These are phyloP conservation scores for Fusarium austroafricanum DNA, from an alignment of 2,329 filamentous ascomycete genomes.

Conservation along the genomic window DNA sequence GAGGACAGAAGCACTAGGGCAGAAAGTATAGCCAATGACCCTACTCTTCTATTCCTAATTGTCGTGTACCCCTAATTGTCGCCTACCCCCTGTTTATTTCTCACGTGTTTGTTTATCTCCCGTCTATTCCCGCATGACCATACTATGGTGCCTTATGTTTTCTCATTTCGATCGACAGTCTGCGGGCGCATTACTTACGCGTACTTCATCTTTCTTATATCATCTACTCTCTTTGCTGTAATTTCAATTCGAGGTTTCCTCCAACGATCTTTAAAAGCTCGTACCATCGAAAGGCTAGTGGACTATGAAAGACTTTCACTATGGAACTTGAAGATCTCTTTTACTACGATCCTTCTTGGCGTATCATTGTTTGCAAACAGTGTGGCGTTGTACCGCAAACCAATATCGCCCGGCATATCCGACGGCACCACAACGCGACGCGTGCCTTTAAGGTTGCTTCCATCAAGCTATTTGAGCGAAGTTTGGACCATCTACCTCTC, in stretches of 20 bases:
- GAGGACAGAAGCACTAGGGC: too few species aligned
- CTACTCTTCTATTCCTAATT: background rate
- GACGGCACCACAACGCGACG: background rate
- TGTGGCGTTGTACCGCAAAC: too few species aligned
- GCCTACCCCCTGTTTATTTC: background rate
- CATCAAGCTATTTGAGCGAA: background rate
- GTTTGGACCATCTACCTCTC: background rate
- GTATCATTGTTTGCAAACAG: background rate
- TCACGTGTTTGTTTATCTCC: too few species aligned
- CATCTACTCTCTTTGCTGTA: background rate
- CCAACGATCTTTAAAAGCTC: background rate
- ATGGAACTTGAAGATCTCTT: conserved; percentile 1
- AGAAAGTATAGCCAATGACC: too few species aligned
- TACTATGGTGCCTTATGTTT: too few species aligned
- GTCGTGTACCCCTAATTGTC: too few species aligned
- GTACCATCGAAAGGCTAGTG: background rate
- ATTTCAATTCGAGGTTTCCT: background rate
- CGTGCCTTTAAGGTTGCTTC: background rate
- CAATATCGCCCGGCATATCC: too few species aligned
- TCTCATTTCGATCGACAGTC: too few species aligned
- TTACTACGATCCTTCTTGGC: background rate
- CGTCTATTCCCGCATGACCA: too few species aligned
- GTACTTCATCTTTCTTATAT: background rate
- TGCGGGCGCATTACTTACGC: too few species aligned
- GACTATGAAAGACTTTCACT: background rate